phyloP scores from a whole-genome alignment of 139 green algal genomes.

The Nannochloris sp. region DNA sequence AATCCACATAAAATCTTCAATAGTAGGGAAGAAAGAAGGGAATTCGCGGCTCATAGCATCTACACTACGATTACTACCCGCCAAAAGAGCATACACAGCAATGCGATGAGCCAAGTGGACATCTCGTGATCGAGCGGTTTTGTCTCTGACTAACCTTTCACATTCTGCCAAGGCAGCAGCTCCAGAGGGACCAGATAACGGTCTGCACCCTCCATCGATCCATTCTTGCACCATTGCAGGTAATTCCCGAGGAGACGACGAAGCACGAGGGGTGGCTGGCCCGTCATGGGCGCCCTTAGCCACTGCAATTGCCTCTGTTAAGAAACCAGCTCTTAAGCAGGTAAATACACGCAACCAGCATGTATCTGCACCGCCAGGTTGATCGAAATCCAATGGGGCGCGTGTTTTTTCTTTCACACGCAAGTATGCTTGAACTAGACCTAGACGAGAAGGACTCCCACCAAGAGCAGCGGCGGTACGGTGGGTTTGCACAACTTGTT shows the following conservation, averaged over 20 bases:
- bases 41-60: slow-evolving; percentile 48
- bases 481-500: slow-evolving; percentile 42
- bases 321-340: slow-evolving; percentile 57
- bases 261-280: slow-evolving; percentile 15
- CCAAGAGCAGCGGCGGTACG: slow-evolving; percentile 41
- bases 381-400: slow-evolving; percentile 63
- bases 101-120: slow-evolving; percentile 32
- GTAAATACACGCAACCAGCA: slow-evolving; percentile 66
- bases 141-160: slow-evolving; percentile 52
- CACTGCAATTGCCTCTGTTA: slow-evolving; percentile 45
- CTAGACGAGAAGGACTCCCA: slow-evolving; percentile 44
- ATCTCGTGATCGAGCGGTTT: background rate
- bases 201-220: slow-evolving; percentile 14
- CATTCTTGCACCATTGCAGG: slow-evolving; percentile 20
- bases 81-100: slow-evolving; percentile 56
- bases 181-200: slow-evolving; percentile 9
- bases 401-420: slow-evolving; percentile 46
- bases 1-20: slow-evolving; percentile 91
- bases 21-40: slow-evolving; percentile 63
- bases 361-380: slow-evolving; percentile 62
- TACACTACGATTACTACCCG: slow-evolving; percentile 43
- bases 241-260: slow-evolving; percentile 13
- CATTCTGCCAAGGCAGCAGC: slow-evolving; percentile 37
- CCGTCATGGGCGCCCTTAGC: slow-evolving; percentile 32
- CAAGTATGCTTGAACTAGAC: slow-evolving; percentile 57